Percentiles rank a stretch among this genome's conserved stretches.
These are phyloP conservation scores for Suzukiozyma palmioleophila DNA, from an alignment of 1,139 yeast species.

Conservation along the genomic window DNA sequence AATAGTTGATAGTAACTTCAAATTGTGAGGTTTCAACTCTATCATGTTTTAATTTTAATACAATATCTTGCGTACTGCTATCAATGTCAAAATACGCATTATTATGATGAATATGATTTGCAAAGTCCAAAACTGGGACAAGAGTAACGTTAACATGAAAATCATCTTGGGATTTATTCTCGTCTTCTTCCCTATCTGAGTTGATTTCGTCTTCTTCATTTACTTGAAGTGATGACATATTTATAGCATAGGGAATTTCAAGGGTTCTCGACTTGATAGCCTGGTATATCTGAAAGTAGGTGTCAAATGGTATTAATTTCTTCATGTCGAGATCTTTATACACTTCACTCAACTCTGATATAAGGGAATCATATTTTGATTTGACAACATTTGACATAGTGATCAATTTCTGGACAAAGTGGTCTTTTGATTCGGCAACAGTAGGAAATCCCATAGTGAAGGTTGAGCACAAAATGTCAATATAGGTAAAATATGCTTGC, in stretches of 20 bases:
- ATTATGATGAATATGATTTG: slow-evolving; percentile 46
- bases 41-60: slow-evolving; percentile 24
- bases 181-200: slow-evolving; percentile 12
- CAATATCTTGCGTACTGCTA: slow-evolving; percentile 38
- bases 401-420: slow-evolving; percentile 13
- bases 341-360: slow-evolving; percentile 12
- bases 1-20: slow-evolving; percentile 43
- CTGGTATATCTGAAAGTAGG: slow-evolving; percentile 38
- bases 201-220: slow-evolving; percentile 8
- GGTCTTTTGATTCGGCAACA: slow-evolving; percentile 4
- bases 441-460: slow-evolving; percentile 9
- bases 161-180: slow-evolving; percentile 18
- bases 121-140: slow-evolving; percentile 67
- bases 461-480: slow-evolving; percentile 24
- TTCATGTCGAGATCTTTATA: slow-evolving; percentile 10
- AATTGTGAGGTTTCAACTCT: slow-evolving; percentile 9
- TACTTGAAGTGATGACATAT: not conserved
- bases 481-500: slow-evolving; percentile 17
- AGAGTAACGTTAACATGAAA: slow-evolving; percentile 50
- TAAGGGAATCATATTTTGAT: slow-evolving; percentile 12
- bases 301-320: slow-evolving; percentile 18
- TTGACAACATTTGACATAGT: slow-evolving; percentile 10
- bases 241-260: slow-evolving; percentile 50
- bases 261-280: slow-evolving; percentile 56
- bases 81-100: slow-evolving; percentile 66